A percentile compares a stretch with the other conserved stretches of the same genome.
Conservation (phyloP, 306 rosid species). For the Casuarina glauca region DNA sequence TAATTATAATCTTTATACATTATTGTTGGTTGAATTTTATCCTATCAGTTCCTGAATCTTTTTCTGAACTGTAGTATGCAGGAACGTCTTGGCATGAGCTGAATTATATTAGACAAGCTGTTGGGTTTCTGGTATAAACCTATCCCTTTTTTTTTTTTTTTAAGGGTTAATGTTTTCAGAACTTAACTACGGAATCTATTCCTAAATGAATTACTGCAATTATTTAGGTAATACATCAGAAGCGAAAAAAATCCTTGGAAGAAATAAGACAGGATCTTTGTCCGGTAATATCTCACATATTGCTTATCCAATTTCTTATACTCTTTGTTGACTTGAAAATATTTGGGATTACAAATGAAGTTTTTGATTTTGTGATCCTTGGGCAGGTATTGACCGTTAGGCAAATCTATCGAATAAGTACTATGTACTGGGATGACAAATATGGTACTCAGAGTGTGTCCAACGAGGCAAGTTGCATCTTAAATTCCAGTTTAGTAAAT, state of each 20-base stretch:
- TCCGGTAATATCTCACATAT: conserved; percentile 60
- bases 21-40: conserved; percentile 13
- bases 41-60: conserved; percentile 24
- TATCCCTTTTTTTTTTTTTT: conserved; percentile 17
- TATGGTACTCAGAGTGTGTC: conserved; percentile 98
- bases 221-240: conserved; percentile 91
- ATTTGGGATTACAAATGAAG: conserved; percentile 9
- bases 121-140: conserved; percentile 88
- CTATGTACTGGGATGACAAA: conserved; percentile 99
- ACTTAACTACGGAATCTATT: conserved; percentile 6
- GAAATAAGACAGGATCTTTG: conserved; percentile 94
- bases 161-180: not conserved
- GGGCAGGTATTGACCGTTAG: conserved; percentile 87
- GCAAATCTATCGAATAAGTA: conserved; percentile 97
- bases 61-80: conserved; percentile 65
- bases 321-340: not conserved
- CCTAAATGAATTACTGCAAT: conserved; percentile 31
- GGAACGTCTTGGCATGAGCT: conserved; percentile 99
- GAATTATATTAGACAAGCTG: conserved; percentile 92
- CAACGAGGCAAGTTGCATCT: conserved; percentile 77
- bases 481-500: conserved; percentile 23
- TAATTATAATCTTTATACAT: conserved; percentile 24
- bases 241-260: conserved; percentile 84
- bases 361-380: conserved; percentile 18
- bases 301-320: not conserved